Evolutionary conservation across 176 grass and related monocot genomes (phyloP), one percentile per base, ranked within the genome.

Genomic region (Eremochloa ophiuroides): DNA sequence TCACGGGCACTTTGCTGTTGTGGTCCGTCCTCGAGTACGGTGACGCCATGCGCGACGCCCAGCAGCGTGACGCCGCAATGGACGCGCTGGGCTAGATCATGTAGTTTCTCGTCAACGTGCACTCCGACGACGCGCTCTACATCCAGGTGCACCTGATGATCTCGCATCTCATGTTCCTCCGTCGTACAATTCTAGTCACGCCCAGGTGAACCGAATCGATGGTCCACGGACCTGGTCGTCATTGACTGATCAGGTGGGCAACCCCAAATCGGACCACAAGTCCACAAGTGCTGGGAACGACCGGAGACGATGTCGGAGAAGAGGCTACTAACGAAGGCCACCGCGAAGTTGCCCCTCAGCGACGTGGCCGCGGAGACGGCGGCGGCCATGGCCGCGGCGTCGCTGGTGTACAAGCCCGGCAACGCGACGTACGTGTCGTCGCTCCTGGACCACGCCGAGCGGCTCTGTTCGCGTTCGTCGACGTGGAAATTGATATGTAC

Each of bases 21-120:
- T 94, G 94, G 94, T 91, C 94, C 18, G 77, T 97, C 69, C 94
- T 97, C 41, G 94, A 97, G 85, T 97, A 97, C 56, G 71, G 82
- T n/a, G 73, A 79, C 26, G 72, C 88, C 83, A 93, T 97, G 85
- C 56, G 55, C 38, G 87, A 63, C 34, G 88, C 73, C 22, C 63
- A 84, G 37, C 89, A 90, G 62, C 85, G 77, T 15, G 82, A 88
- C 70, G 64, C 83, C 1, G 91, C 91, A 67, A 11, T 88, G 22
- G 89, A 97, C 63, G 87, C 87, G 41, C 85, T 97, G 8, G 62
- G 78, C 0, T 97, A 91, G 94, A 97, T 94, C 85, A 92, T 86
- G 62, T 89, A 94, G 82, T 97, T 90, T 85, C 85, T 97, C 60
- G 69, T 97, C 59, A 97, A 92, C 37, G 94, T 91, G 20, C 94